Conservation (phyloP, 2,329 filamentous ascomycete genomes). For the Pyrenophora teres region DNA sequence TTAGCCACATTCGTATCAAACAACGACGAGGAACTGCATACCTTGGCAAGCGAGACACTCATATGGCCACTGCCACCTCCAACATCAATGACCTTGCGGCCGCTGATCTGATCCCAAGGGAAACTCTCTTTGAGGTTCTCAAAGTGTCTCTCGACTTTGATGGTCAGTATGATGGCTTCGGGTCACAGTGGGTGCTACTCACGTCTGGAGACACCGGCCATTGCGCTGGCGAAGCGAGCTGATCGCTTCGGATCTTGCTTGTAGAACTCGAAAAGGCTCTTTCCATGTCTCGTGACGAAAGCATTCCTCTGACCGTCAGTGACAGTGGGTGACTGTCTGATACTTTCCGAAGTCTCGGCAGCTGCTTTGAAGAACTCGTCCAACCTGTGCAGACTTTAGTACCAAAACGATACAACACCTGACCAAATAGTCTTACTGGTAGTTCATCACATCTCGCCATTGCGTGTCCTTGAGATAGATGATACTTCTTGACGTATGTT, state of each 20-base stretch:
- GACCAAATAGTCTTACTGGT: constrained; percentile 12
- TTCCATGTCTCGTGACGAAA: constrained; percentile 30
- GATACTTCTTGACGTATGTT: constrained; percentile 23
- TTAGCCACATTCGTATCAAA: background rate
- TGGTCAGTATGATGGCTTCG: background rate
- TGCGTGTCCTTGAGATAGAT: constrained; percentile 19
- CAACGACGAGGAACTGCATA: constrained; percentile 12
- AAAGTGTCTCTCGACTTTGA: constrained; percentile 30
- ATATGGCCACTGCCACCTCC: constrained; percentile 36
- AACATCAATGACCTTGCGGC: constrained; percentile 37
- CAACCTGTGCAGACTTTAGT: constrained; percentile 11
- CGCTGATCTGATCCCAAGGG: constrained; percentile 29
- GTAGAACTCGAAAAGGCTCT: constrained; percentile 34
- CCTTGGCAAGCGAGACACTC: constrained; percentile 23
- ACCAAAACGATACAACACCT: too few species aligned
- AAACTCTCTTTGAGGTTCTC: constrained; percentile 30
- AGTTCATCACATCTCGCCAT: constrained; percentile 19
- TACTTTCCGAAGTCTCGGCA: constrained; percentile 20
- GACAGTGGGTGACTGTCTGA: constrained; percentile 12
- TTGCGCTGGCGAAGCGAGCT: constrained; percentile 37
- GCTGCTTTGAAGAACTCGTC: constrained; percentile 40
- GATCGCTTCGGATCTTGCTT: constrained; percentile 28
- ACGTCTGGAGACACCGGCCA: constrained; percentile 32
- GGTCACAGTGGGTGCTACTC: background rate
- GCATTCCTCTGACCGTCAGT: constrained; percentile 18